A percentile compares a stretch with the other conserved stretches of the same genome.
These are phyloP conservation scores for Euphorbia celastroides DNA, from an alignment of 441 rosid species.

Conservation along the genomic window DNA sequence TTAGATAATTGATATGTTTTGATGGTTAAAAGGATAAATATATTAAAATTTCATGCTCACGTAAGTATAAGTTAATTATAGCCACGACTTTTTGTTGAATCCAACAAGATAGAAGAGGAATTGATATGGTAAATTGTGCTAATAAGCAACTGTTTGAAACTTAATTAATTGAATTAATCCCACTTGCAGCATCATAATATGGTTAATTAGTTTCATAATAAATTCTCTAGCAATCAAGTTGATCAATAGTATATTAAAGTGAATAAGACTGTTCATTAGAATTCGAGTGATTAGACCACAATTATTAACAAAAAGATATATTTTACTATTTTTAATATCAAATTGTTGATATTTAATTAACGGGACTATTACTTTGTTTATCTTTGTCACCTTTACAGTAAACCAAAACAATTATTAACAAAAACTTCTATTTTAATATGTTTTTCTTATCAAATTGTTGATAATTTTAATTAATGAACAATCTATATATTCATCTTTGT, in stretches of 20 bases:
- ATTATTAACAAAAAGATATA: conserved; percentile 7
- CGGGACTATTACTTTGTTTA: not conserved
- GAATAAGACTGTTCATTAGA: not conserved
- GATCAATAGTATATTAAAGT: not conserved
- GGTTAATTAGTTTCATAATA: not conserved
- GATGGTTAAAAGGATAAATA: too few species aligned
- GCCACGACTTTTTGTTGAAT: too few species aligned
- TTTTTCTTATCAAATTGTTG: not conserved
- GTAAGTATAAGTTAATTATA: too few species aligned
- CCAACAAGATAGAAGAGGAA: too few species aligned
- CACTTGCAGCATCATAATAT: not conserved
- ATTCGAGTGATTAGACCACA: not conserved
- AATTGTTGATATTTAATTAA: not conserved
- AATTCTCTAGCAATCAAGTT: not conserved
- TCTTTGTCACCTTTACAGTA: conserved; percentile 14
- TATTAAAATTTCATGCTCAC: too few species aligned
- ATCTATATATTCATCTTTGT: conserved; percentile 2
- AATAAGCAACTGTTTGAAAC: not conserved
- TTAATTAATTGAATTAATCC: not conserved
- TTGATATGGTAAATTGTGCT: too few species aligned
- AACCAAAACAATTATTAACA: conserved; percentile 20
- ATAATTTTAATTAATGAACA: not conserved
- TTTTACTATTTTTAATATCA: not conserved
- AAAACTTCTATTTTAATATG: not conserved
- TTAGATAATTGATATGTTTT: too few species aligned